Evolutionary conservation across 225 moss, liverwort and hornwort species (phyloP).

Genomic region (Pseudisothecium myosuroides): DNA sequence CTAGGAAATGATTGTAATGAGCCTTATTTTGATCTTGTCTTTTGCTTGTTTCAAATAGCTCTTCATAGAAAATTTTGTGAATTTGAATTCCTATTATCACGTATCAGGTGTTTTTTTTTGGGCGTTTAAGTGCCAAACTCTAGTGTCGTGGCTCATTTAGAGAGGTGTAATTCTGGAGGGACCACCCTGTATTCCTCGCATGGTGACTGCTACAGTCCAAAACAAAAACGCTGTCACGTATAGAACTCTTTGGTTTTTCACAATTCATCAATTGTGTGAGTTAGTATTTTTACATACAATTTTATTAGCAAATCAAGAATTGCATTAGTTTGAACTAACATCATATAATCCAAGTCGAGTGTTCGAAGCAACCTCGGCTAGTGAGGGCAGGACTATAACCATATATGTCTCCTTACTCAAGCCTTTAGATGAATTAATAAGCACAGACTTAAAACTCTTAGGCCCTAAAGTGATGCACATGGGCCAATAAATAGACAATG

Average conservation of each 20-base stretch:
- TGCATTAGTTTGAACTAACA: not conserved
- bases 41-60: not conserved
- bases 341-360: not conserved
- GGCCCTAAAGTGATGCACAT: accelerated
- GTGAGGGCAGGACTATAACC: too few species aligned
- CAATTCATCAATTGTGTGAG: not conserved
- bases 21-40: not conserved
- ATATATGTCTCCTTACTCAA: too few species aligned
- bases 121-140: too few species aligned
- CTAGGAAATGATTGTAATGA: not conserved
- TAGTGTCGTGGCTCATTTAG: too few species aligned
- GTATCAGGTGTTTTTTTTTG: too few species aligned
- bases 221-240: too few species aligned
- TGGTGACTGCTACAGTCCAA: too few species aligned
- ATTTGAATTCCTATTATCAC: not conserved
- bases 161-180: too few species aligned
- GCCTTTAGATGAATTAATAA: too few species aligned
- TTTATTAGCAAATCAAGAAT: accelerated
- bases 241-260: not conserved
- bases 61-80: not conserved
- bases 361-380: not conserved
- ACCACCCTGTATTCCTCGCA: too few species aligned
- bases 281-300: not conserved
- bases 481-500: too few species aligned
- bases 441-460: too few species aligned